phyloP scores from a whole-genome alignment of 1,139 yeast genomes.

The Torulaspora globosa region DNA sequence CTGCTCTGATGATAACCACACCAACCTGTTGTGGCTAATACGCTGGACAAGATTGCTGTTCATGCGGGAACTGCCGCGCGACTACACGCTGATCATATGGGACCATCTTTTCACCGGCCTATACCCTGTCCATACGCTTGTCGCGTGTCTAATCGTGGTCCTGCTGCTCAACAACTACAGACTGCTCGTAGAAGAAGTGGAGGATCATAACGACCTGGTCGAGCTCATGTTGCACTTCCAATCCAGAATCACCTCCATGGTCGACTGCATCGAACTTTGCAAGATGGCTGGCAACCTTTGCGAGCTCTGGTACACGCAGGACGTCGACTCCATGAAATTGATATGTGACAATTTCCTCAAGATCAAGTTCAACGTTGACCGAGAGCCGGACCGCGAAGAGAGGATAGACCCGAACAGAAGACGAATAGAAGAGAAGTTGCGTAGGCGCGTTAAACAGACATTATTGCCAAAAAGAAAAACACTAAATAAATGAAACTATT shows the following conservation, averaged over 20 bases:
- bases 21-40: conserved; percentile 61
- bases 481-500: conserved; percentile 9
- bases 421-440: conserved; percentile 25
- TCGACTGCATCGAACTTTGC: conserved; percentile 28
- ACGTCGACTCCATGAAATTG: conserved; percentile 20
- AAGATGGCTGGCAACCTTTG: conserved; percentile 25
- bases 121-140: conserved; percentile 40
- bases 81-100: conserved; percentile 49
- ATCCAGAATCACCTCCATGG: conserved; percentile 21
- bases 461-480: conserved; percentile 15
- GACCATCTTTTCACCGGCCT: conserved; percentile 47
- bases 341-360: conserved; percentile 23
- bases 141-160: conserved; percentile 51
- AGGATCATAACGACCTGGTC: conserved; percentile 60
- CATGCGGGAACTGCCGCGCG: conserved; percentile 55
- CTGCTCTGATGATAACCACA: conserved; percentile 47
- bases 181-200: conserved; percentile 43
- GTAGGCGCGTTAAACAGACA: conserved; percentile 18
- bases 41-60: conserved; percentile 58
- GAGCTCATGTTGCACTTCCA: conserved; percentile 60
- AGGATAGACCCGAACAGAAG: conserved; percentile 25
- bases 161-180: conserved; percentile 49
- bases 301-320: conserved; percentile 26
- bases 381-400: background rate
- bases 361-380: conserved; percentile 16